Conservation (phyloP, 2,329 filamentous ascomycete genomes). For the Septoria petroselini region DNA sequence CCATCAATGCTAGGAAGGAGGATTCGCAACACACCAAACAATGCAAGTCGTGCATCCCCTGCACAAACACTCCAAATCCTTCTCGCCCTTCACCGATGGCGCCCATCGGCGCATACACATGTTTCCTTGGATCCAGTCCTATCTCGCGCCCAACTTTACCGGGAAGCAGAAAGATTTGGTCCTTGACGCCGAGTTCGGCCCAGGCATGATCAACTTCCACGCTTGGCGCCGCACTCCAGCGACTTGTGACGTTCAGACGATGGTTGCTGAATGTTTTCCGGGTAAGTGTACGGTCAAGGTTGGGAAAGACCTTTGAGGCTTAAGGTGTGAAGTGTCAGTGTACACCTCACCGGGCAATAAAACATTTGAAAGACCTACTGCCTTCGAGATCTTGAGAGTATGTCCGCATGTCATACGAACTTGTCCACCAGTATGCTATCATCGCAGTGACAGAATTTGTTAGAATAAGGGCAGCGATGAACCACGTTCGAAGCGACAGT, state of each 20-base stretch:
- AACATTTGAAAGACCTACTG: not conserved
- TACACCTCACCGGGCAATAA: not conserved
- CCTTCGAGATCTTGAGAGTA: not conserved
- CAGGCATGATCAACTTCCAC: constrained; percentile 16
- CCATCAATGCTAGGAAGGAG: not conserved
- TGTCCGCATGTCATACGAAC: too few species aligned
- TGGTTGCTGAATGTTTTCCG: constrained; percentile 14
- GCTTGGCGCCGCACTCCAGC: constrained; percentile 13
- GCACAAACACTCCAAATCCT: constrained; percentile 8
- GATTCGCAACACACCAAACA: constrained; percentile 6
- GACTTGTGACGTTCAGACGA: not conserved
- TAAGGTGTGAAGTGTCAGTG: not conserved
- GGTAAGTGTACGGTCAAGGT: not conserved
- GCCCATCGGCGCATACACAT: constrained; percentile 8
- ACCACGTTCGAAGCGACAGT: too few species aligned
- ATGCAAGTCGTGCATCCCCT: constrained; percentile 14
- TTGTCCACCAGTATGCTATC: too few species aligned
- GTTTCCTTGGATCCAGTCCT: constrained; percentile 8
- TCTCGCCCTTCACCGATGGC: not conserved
- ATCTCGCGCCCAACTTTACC: constrained; percentile 5
- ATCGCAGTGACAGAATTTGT: too few species aligned
- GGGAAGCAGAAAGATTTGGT: constrained; percentile 10
- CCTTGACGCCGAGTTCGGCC: constrained; percentile 13
- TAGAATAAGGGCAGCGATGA: too few species aligned
- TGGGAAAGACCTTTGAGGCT: not conserved